Conservation (phyloP, 257 asterid genomes). For the Linaria vulgaris region DNA sequence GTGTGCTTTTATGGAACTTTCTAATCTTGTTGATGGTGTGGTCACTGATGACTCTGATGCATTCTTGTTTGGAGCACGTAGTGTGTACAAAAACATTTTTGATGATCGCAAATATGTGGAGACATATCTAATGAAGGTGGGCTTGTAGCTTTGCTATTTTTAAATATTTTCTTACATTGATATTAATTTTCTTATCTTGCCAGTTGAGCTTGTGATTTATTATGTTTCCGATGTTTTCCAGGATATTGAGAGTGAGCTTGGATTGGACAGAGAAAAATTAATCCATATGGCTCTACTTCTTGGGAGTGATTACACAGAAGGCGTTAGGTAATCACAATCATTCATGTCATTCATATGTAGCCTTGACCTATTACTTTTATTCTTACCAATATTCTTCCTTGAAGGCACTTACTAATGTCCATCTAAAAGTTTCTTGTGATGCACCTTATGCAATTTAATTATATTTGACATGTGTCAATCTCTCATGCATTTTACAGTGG, state of each 20-base stretch:
- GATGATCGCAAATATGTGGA: slow-evolving; percentile 97
- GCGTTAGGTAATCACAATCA: slow-evolving; percentile 62
- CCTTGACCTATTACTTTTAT: background rate
- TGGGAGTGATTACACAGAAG: slow-evolving; percentile 98
- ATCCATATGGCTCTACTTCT: slow-evolving; percentile 84
- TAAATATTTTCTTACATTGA: background rate
- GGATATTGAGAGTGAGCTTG: slow-evolving; percentile 94
- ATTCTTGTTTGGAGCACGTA: slow-evolving; percentile 84
- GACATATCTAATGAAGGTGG: slow-evolving; percentile 91
- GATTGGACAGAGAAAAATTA: slow-evolving; percentile 76
- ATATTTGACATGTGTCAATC: slow-evolving; percentile 12
- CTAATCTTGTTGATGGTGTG: slow-evolving; percentile 89
- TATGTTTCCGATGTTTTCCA: slow-evolving; percentile 32
- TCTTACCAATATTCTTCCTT: background rate
- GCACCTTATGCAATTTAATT: slow-evolving; percentile 14
- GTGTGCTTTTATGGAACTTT: slow-evolving; percentile 89
- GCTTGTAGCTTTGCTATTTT: slow-evolving; percentile 2
- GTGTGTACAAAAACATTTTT: slow-evolving; percentile 88
- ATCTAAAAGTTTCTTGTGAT: background rate
- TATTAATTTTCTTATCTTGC: background rate
- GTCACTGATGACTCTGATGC: slow-evolving; percentile 97
- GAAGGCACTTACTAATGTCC: background rate
- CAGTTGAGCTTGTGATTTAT: slow-evolving; percentile 20
- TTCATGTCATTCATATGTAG: slow-evolving; percentile 12
- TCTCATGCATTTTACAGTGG: slow-evolving; percentile 52